Conservation (phyloP, 1,139 yeast genomes). For the Sugiyamaella castrensis region DNA sequence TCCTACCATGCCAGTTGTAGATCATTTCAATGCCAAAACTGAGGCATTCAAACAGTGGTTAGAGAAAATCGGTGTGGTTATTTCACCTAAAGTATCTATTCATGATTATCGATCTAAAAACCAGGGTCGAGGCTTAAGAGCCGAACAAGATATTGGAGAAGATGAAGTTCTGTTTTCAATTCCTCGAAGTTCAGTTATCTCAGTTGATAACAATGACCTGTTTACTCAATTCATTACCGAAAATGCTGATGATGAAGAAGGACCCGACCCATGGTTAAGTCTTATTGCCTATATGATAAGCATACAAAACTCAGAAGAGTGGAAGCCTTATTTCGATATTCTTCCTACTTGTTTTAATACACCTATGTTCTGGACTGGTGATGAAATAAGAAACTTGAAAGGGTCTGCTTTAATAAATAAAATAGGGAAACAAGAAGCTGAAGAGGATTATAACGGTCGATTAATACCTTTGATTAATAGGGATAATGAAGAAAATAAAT, state of each 20-base stretch:
- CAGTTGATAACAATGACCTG: slow-evolving; percentile 53
- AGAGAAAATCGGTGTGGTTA: slow-evolving; percentile 40
- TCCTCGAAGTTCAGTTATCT: slow-evolving; percentile 57
- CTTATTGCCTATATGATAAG: slow-evolving; percentile 64
- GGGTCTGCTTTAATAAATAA: slow-evolving; percentile 73
- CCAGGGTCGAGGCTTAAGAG: slow-evolving; percentile 81
- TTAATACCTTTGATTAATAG: slow-evolving; percentile 35
- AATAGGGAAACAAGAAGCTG: slow-evolving; percentile 69
- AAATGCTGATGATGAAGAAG: slow-evolving; percentile 35
- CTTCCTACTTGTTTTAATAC: slow-evolving; percentile 66
- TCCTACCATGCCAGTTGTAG: slow-evolving; percentile 16
- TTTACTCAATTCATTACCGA: slow-evolving; percentile 40
- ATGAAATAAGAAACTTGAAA: slow-evolving; percentile 48
- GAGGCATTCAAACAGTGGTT: slow-evolving; percentile 55
- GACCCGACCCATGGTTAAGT: slow-evolving; percentile 64
- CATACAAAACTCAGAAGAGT: slow-evolving; percentile 49
- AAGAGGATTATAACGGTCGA: slow-evolving; percentile 49
- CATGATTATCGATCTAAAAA: slow-evolving; percentile 54
- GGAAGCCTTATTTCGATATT: slow-evolving; percentile 69
- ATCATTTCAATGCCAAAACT: slow-evolving; percentile 40
- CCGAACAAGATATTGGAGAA: slow-evolving; percentile 57
- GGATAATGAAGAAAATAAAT: not conserved
- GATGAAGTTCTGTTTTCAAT: slow-evolving; percentile 64
- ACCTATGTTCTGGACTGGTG: slow-evolving; percentile 72
- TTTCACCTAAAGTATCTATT: slow-evolving; percentile 57